These are phyloP conservation scores for Kitagawia praeruptora DNA, from an alignment of 129 eudicot species.

Conservation along the genomic window DNA sequence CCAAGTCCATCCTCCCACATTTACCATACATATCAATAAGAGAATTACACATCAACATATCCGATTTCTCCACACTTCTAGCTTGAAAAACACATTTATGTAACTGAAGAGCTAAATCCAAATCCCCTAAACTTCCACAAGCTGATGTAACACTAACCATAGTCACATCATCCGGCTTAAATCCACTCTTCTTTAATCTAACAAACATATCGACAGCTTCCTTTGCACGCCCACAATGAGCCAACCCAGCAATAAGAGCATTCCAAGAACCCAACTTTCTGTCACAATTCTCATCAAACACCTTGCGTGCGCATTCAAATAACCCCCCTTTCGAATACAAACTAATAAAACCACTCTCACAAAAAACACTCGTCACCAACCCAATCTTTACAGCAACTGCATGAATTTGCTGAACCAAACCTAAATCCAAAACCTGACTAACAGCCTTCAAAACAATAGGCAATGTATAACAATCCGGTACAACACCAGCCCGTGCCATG, in stretches of 20 bases:
- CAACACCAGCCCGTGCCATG: conserved; percentile 51
- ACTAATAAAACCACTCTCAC: conserved; percentile 82
- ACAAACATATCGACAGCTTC: conserved; percentile 59
- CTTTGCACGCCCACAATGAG: conserved; percentile 54
- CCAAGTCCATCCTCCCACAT: conserved; percentile 87
- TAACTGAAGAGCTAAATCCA: conserved; percentile 56
- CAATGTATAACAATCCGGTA: conserved; percentile 56
- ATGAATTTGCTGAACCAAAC: conserved; percentile 33
- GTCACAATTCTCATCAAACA: conserved; percentile 73
- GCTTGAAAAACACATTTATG: conserved; percentile 69
- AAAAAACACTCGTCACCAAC: conserved; percentile 34
- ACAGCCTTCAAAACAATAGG: conserved; percentile 60
- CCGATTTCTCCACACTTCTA: conserved; percentile 28
- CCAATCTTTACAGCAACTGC: conserved; percentile 47
- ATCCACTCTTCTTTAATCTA: conserved; percentile 45
- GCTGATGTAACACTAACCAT: conserved; percentile 68
- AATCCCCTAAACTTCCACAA: conserved; percentile 72
- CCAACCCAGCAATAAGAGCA: conserved; percentile 64
- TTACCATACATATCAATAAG: conserved; percentile 79
- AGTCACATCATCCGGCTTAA: conserved; percentile 63
- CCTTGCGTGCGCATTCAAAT: conserved; percentile 41
- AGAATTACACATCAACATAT: conserved; percentile 58
- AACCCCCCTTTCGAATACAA: conserved; percentile 50
- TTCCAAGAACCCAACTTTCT: conserved; percentile 88
- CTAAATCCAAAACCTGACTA: conserved; percentile 21